Evolutionary conservation across 192 early-diverging fungal genomes (phyloP).

Genomic region (Podila minutissima): DNA sequence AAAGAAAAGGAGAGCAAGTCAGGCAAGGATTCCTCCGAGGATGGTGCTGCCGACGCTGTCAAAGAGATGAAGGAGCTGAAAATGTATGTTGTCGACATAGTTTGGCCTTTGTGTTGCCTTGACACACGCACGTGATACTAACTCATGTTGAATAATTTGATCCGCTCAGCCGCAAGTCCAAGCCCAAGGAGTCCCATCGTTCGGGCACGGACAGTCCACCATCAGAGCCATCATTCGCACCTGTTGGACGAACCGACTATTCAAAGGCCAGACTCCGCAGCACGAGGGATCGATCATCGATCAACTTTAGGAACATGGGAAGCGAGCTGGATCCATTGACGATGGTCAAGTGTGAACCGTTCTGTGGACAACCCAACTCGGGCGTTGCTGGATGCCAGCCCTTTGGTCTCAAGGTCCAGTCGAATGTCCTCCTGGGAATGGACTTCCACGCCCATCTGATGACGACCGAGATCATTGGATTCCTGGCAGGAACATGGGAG

Average conservation of each 20-base stretch:
- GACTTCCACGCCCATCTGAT: conserved; percentile 95
- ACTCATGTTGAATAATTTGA: neutral
- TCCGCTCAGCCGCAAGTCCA: conserved; percentile 34
- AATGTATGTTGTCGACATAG: conserved; percentile 15
- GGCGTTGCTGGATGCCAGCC: conserved; percentile 78
- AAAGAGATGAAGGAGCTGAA: conserved; percentile 39
- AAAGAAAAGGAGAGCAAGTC: conserved; percentile 18
- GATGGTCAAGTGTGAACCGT: conserved; percentile 87
- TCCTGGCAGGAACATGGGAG: conserved; percentile 85
- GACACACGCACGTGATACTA: no score
- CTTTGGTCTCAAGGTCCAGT: conserved; percentile 77
- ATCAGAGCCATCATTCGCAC: conserved; percentile 43
- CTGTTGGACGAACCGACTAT: conserved; percentile 60
- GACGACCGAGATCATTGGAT: conserved; percentile 89
- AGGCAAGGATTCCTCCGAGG: neutral
- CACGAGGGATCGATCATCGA: conserved; percentile 52
- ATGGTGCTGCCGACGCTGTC: conserved; percentile 12
- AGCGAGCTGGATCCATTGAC: conserved; percentile 75
- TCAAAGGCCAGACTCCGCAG: conserved; percentile 64
- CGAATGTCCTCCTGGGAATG: conserved; percentile 84
- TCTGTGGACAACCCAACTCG: conserved; percentile 74
- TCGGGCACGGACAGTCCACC: conserved; percentile 11
- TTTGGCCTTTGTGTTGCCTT: neutral
- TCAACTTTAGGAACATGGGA: conserved; percentile 52
- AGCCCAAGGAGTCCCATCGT: conserved; percentile 20